Evolutionary conservation across 2,329 filamentous ascomycete species (phyloP).

Genomic region (Pseudogymnoascus verrucosus): DNA sequence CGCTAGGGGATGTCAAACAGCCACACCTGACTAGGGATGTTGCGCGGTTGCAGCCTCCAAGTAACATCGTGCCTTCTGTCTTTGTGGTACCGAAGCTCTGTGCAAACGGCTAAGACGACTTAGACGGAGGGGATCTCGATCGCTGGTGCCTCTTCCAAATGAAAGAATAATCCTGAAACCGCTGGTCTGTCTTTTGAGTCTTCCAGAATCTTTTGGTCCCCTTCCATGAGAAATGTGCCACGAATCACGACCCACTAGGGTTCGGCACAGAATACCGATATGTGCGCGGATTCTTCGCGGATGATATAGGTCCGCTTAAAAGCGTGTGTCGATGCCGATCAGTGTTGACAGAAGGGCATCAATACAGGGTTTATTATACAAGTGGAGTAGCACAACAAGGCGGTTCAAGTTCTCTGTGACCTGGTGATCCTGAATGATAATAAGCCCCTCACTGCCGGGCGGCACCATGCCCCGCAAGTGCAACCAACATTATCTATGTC

Average conservation of each 20-base stretch:
- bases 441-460: slow-evolving; percentile 3
- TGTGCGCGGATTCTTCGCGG: background rate
- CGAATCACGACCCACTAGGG: background rate
- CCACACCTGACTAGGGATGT: background rate
- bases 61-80: background rate
- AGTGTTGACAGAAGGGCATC: background rate
- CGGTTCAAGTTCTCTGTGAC: background rate
- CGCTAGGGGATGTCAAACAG: background rate
- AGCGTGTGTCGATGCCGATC: background rate
- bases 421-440: background rate
- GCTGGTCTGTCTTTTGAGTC: background rate
- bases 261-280: slow-evolving; percentile 1
- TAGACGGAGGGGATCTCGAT: slow-evolving; percentile 1
- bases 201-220: slow-evolving; percentile 5
- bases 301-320: slow-evolving; percentile 6
- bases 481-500: slow-evolving; percentile 2
- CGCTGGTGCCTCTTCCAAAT: background rate
- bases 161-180: slow-evolving; percentile 1
- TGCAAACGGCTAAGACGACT: slow-evolving; percentile 1
- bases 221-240: slow-evolving; percentile 1
- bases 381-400: background rate
- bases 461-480: background rate
- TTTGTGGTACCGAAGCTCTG: background rate
- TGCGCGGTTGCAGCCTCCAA: background rate
- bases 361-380: slow-evolving; percentile 7